Evolutionary conservation across 2,329 filamentous ascomycete species (phyloP).

Genomic region (Ophiostoma ulmi): DNA sequence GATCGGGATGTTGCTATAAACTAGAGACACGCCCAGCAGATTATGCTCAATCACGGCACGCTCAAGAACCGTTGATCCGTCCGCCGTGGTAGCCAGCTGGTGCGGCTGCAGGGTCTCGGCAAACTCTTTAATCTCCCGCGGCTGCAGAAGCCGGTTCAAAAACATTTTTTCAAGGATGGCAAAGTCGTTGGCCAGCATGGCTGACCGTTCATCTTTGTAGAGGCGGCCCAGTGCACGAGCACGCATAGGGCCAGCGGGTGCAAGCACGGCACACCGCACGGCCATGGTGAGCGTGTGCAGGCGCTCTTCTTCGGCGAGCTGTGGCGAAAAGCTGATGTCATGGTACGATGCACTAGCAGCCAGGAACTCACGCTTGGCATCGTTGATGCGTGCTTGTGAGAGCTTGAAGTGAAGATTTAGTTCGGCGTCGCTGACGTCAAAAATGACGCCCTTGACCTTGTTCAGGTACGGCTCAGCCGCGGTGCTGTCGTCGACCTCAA

Average conservation of each 20-base stretch:
- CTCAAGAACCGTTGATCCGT: slow-evolving; percentile 87
- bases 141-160: slow-evolving; percentile 74
- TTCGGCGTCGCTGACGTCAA: slow-evolving; percentile 67
- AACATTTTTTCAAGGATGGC: slow-evolving; percentile 97
- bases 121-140: slow-evolving; percentile 81
- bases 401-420: slow-evolving; percentile 81
- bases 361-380: slow-evolving; percentile 84
- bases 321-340: slow-evolving; percentile 69
- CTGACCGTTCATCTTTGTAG: slow-evolving; percentile 87
- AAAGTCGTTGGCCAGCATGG: slow-evolving; percentile 65
- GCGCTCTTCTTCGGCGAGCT: slow-evolving; percentile 81
- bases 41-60: slow-evolving; percentile 97
- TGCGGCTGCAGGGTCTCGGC: slow-evolving; percentile 74
- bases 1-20: slow-evolving; percentile 73
- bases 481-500: slow-evolving; percentile 88
- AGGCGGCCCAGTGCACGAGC: slow-evolving; percentile 74
- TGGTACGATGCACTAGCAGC: slow-evolving; percentile 85
- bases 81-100: slow-evolving; percentile 82
- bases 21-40: slow-evolving; percentile 72
- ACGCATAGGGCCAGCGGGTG: slow-evolving; percentile 80
- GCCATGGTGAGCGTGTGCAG: slow-evolving; percentile 79
- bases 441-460: slow-evolving; percentile 89
- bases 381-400: slow-evolving; percentile 86
- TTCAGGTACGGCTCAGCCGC: slow-evolving; percentile 83
- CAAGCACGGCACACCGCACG: slow-evolving; percentile 86